A percentile compares a stretch with the other conserved stretches of the same genome.
Evolutionary conservation across 116 monocot species (phyloP).

Genomic region (Dioscorea cayenensis): DNA sequence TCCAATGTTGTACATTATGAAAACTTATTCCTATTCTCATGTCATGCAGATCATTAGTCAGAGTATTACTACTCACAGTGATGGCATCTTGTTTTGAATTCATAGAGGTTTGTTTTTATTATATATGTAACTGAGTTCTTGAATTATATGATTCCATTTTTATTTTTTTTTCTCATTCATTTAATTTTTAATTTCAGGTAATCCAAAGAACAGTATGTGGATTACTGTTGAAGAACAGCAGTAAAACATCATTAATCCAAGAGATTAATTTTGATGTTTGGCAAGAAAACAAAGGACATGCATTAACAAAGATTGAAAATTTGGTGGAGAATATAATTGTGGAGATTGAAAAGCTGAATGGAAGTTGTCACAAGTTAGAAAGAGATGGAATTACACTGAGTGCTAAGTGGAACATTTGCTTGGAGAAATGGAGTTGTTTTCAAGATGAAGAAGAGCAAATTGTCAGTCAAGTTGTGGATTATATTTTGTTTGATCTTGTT

Average conservation of each 20-base stretch:
- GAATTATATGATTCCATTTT: neutral
- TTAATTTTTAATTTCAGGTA: neutral
- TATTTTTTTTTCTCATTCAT: neutral
- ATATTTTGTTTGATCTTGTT: neutral
- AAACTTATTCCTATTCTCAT: too few relatives aligned
- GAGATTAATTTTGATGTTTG: neutral
- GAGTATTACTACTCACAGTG: too few relatives aligned
- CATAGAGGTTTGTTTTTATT: neutral
- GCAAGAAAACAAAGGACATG: too few relatives aligned
- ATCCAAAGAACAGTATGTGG: neutral
- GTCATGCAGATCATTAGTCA: too few relatives aligned
- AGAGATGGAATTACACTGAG: neutral
- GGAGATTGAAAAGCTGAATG: neutral
- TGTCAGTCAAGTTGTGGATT: neutral
- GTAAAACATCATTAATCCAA: neutral
- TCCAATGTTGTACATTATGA: too few relatives aligned
- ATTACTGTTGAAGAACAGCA: neutral
- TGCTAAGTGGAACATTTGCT: neutral
- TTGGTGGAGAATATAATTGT: neutral
- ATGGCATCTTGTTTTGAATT: neutral
- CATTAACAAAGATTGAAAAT: neutral
- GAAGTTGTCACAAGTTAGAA: neutral
- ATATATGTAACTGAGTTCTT: neutral
- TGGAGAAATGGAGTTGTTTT: neutral
- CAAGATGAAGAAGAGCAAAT: neutral